Evolutionary conservation across 345 rosid genomes (phyloP), one percentile per base, ranked within the genome.

Genomic region (Aquilaria yunnanensis): DNA sequence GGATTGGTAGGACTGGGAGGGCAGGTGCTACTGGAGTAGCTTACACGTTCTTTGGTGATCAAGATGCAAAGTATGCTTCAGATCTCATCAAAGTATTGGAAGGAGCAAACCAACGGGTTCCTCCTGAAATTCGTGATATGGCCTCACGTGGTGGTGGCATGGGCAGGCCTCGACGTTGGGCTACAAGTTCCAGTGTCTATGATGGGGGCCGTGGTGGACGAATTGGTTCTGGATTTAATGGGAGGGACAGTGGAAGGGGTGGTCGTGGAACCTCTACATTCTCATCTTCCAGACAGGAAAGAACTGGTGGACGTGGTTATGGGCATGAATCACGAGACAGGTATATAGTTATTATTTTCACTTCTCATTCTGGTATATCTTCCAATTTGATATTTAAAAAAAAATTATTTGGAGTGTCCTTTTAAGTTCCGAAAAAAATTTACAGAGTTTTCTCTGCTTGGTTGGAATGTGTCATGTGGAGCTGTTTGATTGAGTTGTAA

Each of bases 1-100:
- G 97, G 74, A 91, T 91, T 65, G 97, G 97, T 61, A 91, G 97
- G 74, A 91, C 97, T 10, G 97, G 96, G 47, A 83, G 97, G 70
- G 96, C 97, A 16, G 97, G 97, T 71, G 97, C 96, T 29, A 86
- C 89, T 41, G 97, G 97, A 54, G 7, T 77, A 55, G 92, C 97
- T 7, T 76, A 78, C 75, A 88, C 96, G 6, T 91, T 91, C 66
- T 81, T 91, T 55, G 82, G 89, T 16, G 96, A 86, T 43, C 97
- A 91, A 74, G 97, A 91, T 78, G 80, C 93, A 4, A 91, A 86
- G 75, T 76, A 91, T 66, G 97, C 97, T 43, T 71, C 79, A 14
- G 97, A 88, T 57, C 88, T 91, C 51, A 77, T 91, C 53, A 91
- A 91, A 75, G 71, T 91, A 51, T 68, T 91, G 67, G 96, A 88